These are phyloP conservation scores for Grosmannia penicillata DNA, from an alignment of 2,329 filamentous ascomycete species.

Conservation along the genomic window DNA sequence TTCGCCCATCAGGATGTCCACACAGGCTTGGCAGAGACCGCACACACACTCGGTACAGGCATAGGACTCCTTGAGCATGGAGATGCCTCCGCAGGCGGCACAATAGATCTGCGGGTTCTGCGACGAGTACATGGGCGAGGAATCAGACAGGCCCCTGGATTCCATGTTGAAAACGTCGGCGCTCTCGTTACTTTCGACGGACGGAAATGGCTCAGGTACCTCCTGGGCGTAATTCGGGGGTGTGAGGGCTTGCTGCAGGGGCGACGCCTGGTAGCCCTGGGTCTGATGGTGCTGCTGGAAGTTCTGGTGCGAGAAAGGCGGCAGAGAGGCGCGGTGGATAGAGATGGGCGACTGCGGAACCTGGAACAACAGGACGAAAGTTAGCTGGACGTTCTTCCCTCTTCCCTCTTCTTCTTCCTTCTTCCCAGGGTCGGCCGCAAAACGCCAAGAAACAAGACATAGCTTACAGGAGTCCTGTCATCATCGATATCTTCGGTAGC, in stretches of 20 bases:
- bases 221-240: conserved; percentile 59
- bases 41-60: conserved; percentile 96
- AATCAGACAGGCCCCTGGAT: conserved; percentile 47
- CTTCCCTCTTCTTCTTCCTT: no score
- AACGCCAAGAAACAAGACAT: no score
- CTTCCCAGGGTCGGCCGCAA: no score
- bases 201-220: conserved; percentile 68
- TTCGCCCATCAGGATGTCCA: conserved; percentile 64
- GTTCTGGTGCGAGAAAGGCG: conserved; percentile 41
- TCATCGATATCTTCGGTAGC: conserved; percentile 84
- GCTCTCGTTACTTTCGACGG: conserved; percentile 65
- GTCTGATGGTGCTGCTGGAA: conserved; percentile 18
- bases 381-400: not conserved
- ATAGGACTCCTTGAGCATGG: conserved; percentile 67
- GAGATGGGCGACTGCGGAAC: conserved; percentile 51
- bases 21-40: conserved; percentile 77
- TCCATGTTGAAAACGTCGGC: conserved; percentile 61
- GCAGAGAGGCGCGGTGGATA: conserved; percentile 45
- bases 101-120: conserved; percentile 84
- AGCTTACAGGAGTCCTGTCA: conserved; percentile 70
- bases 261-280: conserved; percentile 67
- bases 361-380: no score
- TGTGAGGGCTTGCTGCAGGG: conserved; percentile 78
- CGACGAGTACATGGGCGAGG: conserved; percentile 59
- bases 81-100: conserved; percentile 68